Base-by-base conservation (phyloP, 208 protist species). In the Crithidia expoeki region DNA sequence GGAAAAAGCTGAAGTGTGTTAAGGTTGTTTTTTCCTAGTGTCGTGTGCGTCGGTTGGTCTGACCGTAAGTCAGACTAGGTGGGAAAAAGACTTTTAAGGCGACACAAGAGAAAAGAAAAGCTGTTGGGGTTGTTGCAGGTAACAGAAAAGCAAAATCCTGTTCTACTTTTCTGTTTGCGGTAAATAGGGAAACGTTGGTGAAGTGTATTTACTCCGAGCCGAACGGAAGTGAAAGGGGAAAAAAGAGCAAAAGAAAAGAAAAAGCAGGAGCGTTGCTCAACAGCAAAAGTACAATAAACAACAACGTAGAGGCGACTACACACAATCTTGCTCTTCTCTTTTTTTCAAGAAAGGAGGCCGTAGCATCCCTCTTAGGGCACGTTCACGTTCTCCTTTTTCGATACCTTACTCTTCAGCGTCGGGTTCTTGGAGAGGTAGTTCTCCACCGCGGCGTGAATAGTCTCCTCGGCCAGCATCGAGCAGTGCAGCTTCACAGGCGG, bases 401-500 rank as follows among this genome's bases (percentile, higher is more conserved):
- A 63, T 68, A 97, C 90, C 68, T 97, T 95, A 61, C 84, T 94
- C 78, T 97, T 97, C 49, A 97, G 76, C 4, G 88, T 89, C 11
- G 93, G 93, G 68, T 97, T 97, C 83, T 99, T 99, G 38, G 84
- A 90, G 38, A 98, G 79, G 68, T 97, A 98, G 84, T 99, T 98
- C 51, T 98, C 90, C 63, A 99, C 95, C 14, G 99, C 98, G 10
- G 96, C 95, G 72, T 99, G 96, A 62, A 99, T 99, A 9, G 98
- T 99, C 65, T 99, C 98, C 84, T 99, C 97, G 11, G 99, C 99
- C 27, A 99, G 88, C 95, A 99, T 98, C 23, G 88, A 98, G 86
- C 99, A 99, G 83, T 99, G 99, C 64, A 99, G 87, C 89, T 99
- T 99, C 28, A 99, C 99, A 4, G 99, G 99, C 21, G 99, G 99